Evolutionary conservation across 768 basidiomycete genomes (phyloP).

Genomic region (Suillus lakei): DNA sequence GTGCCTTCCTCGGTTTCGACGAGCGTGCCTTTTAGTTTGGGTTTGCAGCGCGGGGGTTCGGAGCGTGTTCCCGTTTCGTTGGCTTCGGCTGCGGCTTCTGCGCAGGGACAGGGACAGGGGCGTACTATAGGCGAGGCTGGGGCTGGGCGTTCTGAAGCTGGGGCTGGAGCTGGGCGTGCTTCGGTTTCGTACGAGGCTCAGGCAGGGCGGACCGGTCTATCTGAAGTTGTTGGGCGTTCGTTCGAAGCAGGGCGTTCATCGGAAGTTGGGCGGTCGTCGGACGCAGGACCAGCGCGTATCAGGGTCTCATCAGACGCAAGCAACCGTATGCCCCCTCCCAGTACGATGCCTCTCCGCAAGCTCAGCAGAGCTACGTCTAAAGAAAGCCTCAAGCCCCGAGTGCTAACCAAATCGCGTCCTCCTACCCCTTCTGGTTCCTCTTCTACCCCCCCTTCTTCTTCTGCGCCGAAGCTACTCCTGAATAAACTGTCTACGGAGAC

Average conservation of each 20-base stretch:
- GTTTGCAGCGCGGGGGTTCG: neutral
- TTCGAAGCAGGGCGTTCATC: no score
- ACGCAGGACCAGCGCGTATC: neutral
- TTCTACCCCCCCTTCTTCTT: neutral
- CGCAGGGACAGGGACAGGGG: neutral
- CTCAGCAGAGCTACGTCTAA: slow-evolving; percentile 23
- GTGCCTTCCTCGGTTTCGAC: neutral
- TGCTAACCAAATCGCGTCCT: slow-evolving; percentile 34
- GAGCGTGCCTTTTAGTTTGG: neutral
- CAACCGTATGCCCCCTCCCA: slow-evolving; percentile 8
- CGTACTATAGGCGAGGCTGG: neutral
- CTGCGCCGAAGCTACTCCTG: no score
- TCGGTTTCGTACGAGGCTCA: no score
- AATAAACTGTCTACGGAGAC: no score
- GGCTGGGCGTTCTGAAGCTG: slow-evolving; percentile 11
- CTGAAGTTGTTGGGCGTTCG: no score
- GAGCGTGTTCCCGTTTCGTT: neutral
- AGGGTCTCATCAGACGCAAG: neutral
- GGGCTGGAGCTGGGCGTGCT: no score
- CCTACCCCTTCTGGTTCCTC: slow-evolving; percentile 30
- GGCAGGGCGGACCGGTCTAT: no score
- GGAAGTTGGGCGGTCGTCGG: neutral
- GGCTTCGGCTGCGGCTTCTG: neutral
- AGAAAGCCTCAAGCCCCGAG: slow-evolving; percentile 22
- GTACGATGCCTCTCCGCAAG: slow-evolving; percentile 11